These are phyloP conservation scores for bread wheat (Triticum aestivum) DNA, from an alignment of 176 grass and related monocot species.

Conservation along the genomic window DNA sequence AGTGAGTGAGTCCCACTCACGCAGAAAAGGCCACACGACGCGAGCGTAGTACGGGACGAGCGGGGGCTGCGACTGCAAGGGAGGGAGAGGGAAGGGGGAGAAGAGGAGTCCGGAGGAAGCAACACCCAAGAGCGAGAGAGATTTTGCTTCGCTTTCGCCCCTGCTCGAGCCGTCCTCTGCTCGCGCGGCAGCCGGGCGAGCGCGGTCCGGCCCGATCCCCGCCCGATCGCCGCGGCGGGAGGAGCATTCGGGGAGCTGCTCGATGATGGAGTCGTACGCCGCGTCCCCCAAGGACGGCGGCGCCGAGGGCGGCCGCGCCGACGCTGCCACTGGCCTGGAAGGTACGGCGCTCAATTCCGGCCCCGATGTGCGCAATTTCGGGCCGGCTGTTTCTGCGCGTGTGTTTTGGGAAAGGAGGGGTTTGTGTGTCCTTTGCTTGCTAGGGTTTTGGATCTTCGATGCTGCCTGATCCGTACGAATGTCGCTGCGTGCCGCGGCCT, in stretches of 20 bases:
- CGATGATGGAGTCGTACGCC: slow-evolving; percentile 44
- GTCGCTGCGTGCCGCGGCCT: neutral
- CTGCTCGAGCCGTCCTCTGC: neutral
- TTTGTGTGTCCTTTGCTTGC: neutral
- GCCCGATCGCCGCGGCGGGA: slow-evolving; percentile 23
- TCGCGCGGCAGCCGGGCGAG: slow-evolving; percentile 14
- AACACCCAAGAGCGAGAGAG: neutral
- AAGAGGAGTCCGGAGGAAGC: slow-evolving; percentile 27
- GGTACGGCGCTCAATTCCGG: slow-evolving; percentile 37
- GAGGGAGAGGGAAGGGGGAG: neutral
- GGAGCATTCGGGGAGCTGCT: slow-evolving; percentile 15
- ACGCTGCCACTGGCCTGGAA: slow-evolving; percentile 56
- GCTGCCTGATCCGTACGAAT: neutral
- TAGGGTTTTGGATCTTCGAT: slow-evolving; percentile 53
- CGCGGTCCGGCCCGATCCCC: neutral
- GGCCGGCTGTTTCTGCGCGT: neutral
- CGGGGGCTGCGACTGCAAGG: neutral
- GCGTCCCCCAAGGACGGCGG: slow-evolving; percentile 1
- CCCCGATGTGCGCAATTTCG: neutral
- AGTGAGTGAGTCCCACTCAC: slow-evolving; percentile 3
- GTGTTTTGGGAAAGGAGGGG: neutral
- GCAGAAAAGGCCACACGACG: slow-evolving; percentile 26
- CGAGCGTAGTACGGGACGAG: slow-evolving; percentile 31
- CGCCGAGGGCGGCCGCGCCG: neutral
- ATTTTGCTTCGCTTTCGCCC: neutral